Conservation (phyloP, 306 rosid species). For the Citrullus mucosospermus region DNA sequence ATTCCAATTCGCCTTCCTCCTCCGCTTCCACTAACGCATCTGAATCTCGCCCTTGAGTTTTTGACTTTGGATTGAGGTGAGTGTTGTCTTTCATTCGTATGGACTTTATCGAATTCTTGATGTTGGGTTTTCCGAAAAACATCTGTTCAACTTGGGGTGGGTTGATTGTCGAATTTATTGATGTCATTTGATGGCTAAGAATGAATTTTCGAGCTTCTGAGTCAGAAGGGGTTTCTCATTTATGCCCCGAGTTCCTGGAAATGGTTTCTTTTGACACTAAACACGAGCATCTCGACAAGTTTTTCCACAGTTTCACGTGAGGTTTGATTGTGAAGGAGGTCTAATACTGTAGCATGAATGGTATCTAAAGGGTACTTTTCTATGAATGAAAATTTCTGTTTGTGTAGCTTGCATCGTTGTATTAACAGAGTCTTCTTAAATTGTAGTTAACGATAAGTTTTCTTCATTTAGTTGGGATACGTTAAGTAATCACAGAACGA, state of each 20-base stretch:
- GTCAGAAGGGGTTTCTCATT: background rate
- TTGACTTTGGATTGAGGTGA: background rate
- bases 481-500: background rate
- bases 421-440: background rate
- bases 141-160: background rate
- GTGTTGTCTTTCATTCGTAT: background rate
- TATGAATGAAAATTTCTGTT: background rate
- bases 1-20: conserved; percentile 17
- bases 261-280: background rate
- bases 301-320: background rate
- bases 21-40: background rate
- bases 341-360: background rate
- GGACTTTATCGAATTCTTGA: background rate
- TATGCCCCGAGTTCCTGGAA: background rate
- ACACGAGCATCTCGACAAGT: background rate
- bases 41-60: conserved; percentile 3
- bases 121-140: background rate
- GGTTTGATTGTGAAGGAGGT: background rate
- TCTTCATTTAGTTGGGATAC: background rate
- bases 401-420: background rate
- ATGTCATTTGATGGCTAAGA: background rate
- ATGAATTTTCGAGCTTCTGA: background rate
- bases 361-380: background rate
- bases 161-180: background rate
- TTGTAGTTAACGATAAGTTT: background rate